Evolutionary conservation across 2,329 filamentous ascomycete species (phyloP).

Genomic region (Apiospora koreana): DNA sequence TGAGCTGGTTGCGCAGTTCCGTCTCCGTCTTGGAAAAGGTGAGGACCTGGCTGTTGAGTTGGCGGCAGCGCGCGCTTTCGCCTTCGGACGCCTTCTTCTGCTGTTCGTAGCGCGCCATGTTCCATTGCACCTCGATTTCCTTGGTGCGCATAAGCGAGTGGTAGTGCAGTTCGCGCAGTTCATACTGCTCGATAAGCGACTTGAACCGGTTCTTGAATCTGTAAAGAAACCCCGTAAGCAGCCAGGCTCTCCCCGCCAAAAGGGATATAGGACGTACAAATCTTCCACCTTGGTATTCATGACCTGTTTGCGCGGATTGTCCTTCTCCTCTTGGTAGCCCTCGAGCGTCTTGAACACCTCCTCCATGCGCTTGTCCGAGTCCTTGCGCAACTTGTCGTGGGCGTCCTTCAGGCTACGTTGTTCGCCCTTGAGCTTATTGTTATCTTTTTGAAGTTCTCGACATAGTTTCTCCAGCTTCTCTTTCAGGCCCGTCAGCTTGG

Average conservation of each 20-base stretch:
- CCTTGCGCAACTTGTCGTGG: conserved; percentile 78
- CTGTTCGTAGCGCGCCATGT: conserved; percentile 84
- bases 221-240: conserved; percentile 32
- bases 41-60: conserved; percentile 87
- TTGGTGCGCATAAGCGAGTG: conserved; percentile 90
- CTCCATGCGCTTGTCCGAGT: conserved; percentile 84
- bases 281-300: conserved; percentile 89
- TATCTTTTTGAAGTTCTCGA: conserved; percentile 91
- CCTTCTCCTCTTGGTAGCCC: conserved; percentile 84
- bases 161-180: conserved; percentile 92
- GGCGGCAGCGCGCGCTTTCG: conserved; percentile 77
- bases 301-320: conserved; percentile 76
- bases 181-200: conserved; percentile 94
- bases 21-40: conserved; percentile 96
- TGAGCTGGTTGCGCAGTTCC: conserved; percentile 90
- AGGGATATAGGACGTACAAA: conserved; percentile 57
- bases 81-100: conserved; percentile 86
- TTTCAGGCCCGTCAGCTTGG: conserved; percentile 86
- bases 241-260: neutral
- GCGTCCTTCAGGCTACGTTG: conserved; percentile 88
- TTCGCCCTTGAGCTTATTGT: conserved; percentile 98
- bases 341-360: conserved; percentile 81
- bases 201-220: conserved; percentile 88
- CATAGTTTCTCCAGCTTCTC: conserved; percentile 97
- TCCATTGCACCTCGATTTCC: conserved; percentile 91